phyloP scores from a whole-genome alignment of 2,329 filamentous ascomycete genomes.

The Metarhizium sp. region DNA sequence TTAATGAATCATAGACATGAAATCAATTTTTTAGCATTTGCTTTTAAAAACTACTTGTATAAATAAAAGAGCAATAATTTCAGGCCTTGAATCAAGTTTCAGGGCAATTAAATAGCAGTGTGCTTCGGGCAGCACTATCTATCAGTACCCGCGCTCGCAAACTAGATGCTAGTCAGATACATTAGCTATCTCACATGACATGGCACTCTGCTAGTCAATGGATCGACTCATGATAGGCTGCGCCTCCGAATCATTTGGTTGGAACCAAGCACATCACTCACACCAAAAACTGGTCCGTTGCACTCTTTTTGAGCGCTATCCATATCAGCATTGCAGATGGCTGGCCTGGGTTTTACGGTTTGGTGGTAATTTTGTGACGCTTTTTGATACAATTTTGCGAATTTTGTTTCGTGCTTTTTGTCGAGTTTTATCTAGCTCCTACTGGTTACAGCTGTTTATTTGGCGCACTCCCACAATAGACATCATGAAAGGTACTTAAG shows the following conservation, averaged over 20 bases:
- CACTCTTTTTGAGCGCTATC: background rate
- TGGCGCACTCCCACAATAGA: background rate
- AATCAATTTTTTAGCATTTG: background rate
- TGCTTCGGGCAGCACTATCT: background rate
- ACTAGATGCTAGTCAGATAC: constrained; percentile 7
- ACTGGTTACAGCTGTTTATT: too few relatives aligned
- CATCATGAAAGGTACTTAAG: constrained; percentile 4
- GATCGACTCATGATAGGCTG: background rate
- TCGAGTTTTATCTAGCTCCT: too few relatives aligned
- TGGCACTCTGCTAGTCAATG: background rate
- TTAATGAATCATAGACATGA: background rate
- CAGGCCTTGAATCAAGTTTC: background rate
- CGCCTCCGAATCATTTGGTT: too few relatives aligned
- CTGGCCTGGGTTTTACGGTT: too few relatives aligned
- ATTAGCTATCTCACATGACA: constrained; percentile 10
- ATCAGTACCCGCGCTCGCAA: background rate
- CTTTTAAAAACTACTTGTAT: too few relatives aligned
- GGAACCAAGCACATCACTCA: background rate
- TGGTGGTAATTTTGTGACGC: too few relatives aligned
- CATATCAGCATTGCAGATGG: background rate
- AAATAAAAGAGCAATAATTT: background rate
- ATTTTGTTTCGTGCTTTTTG: background rate
- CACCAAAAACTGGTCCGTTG: too few relatives aligned
- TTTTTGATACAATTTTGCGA: background rate
- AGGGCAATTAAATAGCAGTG: background rate